Evolutionary conservation across 2,329 filamentous ascomycete species (phyloP).

Genomic region (Penicillium sp.): DNA sequence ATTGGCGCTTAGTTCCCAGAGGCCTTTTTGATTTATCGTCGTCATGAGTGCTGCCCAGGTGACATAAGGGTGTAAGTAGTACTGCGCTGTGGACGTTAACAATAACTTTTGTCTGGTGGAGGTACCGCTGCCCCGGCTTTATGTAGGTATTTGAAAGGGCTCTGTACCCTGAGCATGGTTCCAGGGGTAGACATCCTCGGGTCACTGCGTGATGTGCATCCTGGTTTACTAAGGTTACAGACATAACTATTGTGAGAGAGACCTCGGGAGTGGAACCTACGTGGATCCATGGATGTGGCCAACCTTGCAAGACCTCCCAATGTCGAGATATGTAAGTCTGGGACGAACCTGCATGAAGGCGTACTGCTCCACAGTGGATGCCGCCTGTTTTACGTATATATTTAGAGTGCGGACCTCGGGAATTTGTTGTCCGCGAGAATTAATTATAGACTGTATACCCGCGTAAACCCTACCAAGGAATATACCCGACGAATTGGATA

Average conservation of each 20-base stretch:
- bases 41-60: not conserved
- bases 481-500: not conserved
- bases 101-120: not conserved
- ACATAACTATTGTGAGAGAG: too few species aligned
- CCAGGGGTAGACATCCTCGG: too few species aligned
- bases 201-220: too few species aligned
- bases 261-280: not conserved
- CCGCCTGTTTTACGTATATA: not conserved
- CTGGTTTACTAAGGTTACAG: too few species aligned
- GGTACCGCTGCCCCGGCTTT: not conserved
- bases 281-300: too few species aligned
- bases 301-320: not conserved
- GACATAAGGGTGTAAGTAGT: too few species aligned
- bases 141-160: too few species aligned
- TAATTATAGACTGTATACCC: not conserved
- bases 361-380: not conserved
- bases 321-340: not conserved
- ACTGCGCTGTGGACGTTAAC: not conserved
- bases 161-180: too few species aligned
- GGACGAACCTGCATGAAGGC: not conserved
- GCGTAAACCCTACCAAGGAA: not conserved
- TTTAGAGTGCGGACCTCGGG: not conserved
- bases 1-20: not conserved
- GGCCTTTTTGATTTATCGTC: not conserved
- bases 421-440: not conserved